Conservation (phyloP, 371 early-diverging fungal species). For the Apophysomyces elegans region DNA sequence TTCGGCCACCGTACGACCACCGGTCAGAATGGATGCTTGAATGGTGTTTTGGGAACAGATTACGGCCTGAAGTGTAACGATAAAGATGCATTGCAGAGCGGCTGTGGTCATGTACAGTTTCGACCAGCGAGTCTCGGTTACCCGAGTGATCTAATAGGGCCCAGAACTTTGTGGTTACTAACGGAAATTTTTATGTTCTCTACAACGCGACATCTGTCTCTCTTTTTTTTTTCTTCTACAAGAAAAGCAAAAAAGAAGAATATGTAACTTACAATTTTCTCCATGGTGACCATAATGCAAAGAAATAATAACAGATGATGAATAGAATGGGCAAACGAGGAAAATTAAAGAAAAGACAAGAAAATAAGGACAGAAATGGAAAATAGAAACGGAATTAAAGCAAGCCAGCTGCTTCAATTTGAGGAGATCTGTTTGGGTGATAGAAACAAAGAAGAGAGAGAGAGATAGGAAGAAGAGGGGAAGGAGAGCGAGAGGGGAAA, state of each 20-base stretch:
- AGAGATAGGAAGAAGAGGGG: conserved; percentile 11
- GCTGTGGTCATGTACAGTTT: conserved; percentile 40
- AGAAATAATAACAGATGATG: conserved; percentile 3
- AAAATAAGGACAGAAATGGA: too few relatives aligned
- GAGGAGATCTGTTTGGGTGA: not conserved
- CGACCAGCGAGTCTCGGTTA: conserved; percentile 48
- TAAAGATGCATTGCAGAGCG: conserved; percentile 34
- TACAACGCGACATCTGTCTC: not conserved
- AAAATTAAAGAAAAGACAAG: not conserved
- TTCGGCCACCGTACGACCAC: conserved; percentile 20
- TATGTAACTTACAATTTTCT: conserved; percentile 35
- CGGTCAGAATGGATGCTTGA: conserved; percentile 19
- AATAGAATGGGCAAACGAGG: conserved; percentile 14
- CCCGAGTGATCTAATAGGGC: conserved; percentile 32
- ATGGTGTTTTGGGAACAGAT: conserved; percentile 39
- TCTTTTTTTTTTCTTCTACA: too few relatives aligned
- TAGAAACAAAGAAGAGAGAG: conserved; percentile 11
- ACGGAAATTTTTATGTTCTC: not conserved
- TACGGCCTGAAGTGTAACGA: conserved; percentile 31
- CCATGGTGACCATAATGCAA: conserved; percentile 31
- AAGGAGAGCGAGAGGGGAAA: too few relatives aligned
- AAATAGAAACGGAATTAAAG: conserved; percentile 12
- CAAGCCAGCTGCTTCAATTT: conserved; percentile 38
- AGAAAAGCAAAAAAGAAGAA: too few relatives aligned
- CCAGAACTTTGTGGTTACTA: not conserved